Conservation (phyloP, 306 rosid species). For the Begonia loranthoides region DNA sequence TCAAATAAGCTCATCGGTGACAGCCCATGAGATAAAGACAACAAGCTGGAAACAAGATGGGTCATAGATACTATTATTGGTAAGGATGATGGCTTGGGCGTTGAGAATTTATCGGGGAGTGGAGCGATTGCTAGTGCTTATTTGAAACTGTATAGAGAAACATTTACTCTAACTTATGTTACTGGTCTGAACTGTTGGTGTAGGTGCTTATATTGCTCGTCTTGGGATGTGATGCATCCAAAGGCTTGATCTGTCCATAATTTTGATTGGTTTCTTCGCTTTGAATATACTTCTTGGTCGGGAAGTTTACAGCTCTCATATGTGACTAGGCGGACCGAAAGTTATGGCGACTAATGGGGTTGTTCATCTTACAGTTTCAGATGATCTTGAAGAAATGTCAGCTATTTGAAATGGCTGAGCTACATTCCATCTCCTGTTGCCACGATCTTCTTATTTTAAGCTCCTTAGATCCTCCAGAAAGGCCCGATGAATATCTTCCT, state of each 20-base stretch:
- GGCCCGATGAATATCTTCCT: slow-evolving; percentile 71
- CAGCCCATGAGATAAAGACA: slow-evolving; percentile 63
- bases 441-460: slow-evolving; percentile 68
- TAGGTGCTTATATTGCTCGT: slow-evolving; percentile 98
- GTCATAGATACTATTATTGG: slow-evolving; percentile 90
- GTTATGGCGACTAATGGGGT: slow-evolving; percentile 98
- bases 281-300: slow-evolving; percentile 94
- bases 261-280: slow-evolving; percentile 90
- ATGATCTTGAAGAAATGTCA: slow-evolving; percentile 92
- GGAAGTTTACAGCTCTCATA: slow-evolving; percentile 99
- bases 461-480: slow-evolving; percentile 81
- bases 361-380: slow-evolving; percentile 88
- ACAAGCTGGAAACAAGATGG: slow-evolving; percentile 85
- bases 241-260: slow-evolving; percentile 96
- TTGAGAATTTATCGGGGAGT: slow-evolving; percentile 95
- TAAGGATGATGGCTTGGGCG: slow-evolving; percentile 90
- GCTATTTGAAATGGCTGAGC: slow-evolving; percentile 94
- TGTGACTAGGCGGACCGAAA: slow-evolving; percentile 99
- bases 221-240: slow-evolving; percentile 99
- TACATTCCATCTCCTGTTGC: slow-evolving; percentile 70
- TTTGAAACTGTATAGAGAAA: slow-evolving; percentile 87
- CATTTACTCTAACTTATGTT: slow-evolving; percentile 87
- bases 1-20: slow-evolving; percentile 69
- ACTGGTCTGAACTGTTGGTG: slow-evolving; percentile 92
- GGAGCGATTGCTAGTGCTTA: slow-evolving; percentile 94